phyloP scores from a whole-genome alignment of 129 eudicot species.

The Smallanthus sonchifolius region DNA sequence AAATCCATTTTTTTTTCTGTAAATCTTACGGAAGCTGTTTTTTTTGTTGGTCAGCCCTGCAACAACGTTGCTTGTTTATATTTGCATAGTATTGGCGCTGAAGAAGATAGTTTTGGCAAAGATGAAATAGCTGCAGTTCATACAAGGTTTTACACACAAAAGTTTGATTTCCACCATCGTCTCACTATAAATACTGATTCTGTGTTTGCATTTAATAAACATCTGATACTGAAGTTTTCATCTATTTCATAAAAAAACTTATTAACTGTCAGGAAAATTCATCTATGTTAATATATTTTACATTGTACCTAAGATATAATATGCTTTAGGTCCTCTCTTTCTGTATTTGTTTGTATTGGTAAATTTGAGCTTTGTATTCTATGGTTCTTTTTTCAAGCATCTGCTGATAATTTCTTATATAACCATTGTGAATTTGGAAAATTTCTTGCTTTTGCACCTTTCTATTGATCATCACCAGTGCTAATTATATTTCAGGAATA shows the following conservation, averaged over 20 bases:
- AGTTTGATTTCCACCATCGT: not conserved
- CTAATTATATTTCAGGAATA: constrained; percentile 42
- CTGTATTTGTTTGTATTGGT: not conserved
- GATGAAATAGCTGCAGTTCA: constrained; percentile 91
- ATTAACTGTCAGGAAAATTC: not conserved
- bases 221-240: not conserved
- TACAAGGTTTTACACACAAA: constrained; percentile 52
- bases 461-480: not conserved
- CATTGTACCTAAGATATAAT: not conserved
- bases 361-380: not conserved
- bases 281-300: not conserved
- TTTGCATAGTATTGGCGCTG: constrained; percentile 77
- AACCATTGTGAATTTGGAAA: not conserved
- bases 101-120: constrained; percentile 87
- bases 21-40: not conserved
- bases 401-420: not conserved
- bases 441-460: not conserved
- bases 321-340: not conserved
- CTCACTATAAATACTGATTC: not conserved
- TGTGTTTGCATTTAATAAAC: not conserved
- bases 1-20: not conserved
- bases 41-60: constrained; percentile 63
- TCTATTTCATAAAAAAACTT: not conserved
- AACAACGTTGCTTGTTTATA: constrained; percentile 74
- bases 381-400: not conserved